Percentiles rank a stretch among this genome's conserved stretches.
These are phyloP conservation scores for Gossypium raimondii DNA, from an alignment of 345 rosid species.

Conservation along the genomic window DNA sequence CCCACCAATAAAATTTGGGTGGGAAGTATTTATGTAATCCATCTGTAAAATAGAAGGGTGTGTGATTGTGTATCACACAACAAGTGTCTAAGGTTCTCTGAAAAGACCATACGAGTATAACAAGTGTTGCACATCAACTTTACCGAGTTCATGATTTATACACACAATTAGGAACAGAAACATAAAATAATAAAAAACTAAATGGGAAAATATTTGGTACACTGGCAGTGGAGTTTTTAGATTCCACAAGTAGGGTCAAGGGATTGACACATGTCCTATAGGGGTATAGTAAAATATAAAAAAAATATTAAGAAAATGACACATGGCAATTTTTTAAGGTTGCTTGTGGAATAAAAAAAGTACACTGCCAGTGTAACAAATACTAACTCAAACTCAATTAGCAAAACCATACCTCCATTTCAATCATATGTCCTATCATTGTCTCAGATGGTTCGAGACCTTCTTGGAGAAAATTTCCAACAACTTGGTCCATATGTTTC, in stretches of 20 bases:
- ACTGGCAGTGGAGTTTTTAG: no score
- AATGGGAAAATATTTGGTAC: not conserved
- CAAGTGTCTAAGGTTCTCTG: not conserved
- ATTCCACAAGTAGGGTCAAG: no score
- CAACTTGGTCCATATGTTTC: constrained; percentile 93
- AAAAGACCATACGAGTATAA: not conserved
- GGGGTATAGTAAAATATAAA: no score
- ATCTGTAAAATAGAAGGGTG: constrained; percentile 47
- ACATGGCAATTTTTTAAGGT: no score
- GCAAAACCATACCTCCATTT: constrained; percentile 66
- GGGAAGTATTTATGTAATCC: constrained; percentile 94
- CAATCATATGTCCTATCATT: constrained; percentile 86
- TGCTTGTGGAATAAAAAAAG: no score
- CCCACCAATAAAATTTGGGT: constrained; percentile 89
- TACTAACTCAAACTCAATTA: not conserved
- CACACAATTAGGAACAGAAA: not conserved
- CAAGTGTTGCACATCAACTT: not conserved
- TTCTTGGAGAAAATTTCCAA: constrained; percentile 71
- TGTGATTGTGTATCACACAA: not conserved
- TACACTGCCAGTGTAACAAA: no score
- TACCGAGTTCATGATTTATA: not conserved
- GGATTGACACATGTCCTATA: no score
- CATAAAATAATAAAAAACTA: not conserved
- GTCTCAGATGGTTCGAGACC: constrained; percentile 91
- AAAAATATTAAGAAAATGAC: no score